Percentiles rank a stretch among this genome's conserved stretches.
phyloP scores from a whole-genome alignment of 495 filamentous ascomycete genomes.

The Talaromyces liani region DNA sequence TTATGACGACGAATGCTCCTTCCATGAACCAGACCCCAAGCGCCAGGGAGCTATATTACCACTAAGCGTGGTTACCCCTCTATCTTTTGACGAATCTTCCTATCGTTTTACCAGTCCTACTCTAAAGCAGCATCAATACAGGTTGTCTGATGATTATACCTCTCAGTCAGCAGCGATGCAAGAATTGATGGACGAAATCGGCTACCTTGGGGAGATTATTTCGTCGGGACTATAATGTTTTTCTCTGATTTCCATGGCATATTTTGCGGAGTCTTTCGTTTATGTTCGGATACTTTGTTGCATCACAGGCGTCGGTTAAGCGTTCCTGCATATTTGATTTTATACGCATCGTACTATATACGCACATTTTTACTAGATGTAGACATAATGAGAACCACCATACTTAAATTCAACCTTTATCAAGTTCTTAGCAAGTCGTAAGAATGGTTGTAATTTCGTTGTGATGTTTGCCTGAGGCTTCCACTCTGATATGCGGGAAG shows the following conservation, averaged over 20 bases:
- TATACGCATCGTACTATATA: not conserved
- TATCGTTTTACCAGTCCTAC: constrained; percentile 8
- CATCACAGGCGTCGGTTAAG: not conserved
- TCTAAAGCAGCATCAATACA: constrained; percentile 14
- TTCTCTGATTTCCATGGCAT: not conserved
- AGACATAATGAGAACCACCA: not conserved
- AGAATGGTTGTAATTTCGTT: not conserved
- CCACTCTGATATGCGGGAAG: not conserved
- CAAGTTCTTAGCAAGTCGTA: not conserved
- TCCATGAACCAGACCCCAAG: constrained; percentile 36
- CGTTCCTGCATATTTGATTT: not conserved
- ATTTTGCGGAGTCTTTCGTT: not conserved
- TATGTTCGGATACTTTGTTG: constrained; percentile 1
- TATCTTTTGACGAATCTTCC: constrained; percentile 8
- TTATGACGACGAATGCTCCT: constrained; percentile 16
- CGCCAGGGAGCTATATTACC: constrained; percentile 37
- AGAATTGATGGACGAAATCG: constrained; percentile 45
- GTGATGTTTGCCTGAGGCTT: not conserved
- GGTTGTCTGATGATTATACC: constrained; percentile 14
- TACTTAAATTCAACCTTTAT: not conserved
- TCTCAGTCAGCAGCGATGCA: constrained; percentile 32
- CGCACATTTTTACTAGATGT: not conserved
- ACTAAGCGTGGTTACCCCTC: constrained; percentile 12
- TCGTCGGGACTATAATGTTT: constrained; percentile 22
- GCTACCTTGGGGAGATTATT: constrained; percentile 46